phyloP scores from a whole-genome alignment of 805 yeast species.

The Sugiyamaella qingdaonensis region DNA sequence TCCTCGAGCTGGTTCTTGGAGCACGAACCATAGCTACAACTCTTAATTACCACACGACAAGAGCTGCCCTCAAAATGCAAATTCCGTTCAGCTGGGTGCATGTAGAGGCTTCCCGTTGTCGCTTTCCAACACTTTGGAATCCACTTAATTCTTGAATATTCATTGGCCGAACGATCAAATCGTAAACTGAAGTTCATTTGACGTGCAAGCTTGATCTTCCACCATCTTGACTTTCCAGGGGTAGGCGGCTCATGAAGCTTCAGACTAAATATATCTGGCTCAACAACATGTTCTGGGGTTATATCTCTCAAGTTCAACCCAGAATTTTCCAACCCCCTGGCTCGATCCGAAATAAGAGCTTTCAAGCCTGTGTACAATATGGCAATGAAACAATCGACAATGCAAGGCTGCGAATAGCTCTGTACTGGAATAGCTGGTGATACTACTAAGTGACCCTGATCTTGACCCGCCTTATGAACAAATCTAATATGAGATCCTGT shows the following conservation, averaged over 20 bases:
- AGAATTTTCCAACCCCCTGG: background rate
- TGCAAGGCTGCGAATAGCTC: background rate
- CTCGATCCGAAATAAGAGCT: background rate
- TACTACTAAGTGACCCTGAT: slow-evolving; percentile 8
- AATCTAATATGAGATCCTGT: slow-evolving; percentile 19
- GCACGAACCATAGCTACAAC: slow-evolving; percentile 10
- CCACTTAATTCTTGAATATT: background rate
- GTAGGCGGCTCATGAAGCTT: slow-evolving; percentile 14
- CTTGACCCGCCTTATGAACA: slow-evolving; percentile 10
- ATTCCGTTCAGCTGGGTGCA: background rate
- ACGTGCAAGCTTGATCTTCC: slow-evolving; percentile 12
- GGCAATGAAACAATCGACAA: slow-evolving; percentile 10
- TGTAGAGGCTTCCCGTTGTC: background rate
- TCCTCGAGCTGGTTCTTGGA: background rate
- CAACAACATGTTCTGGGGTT: slow-evolving; percentile 11
- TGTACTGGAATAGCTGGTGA: slow-evolving; percentile 16
- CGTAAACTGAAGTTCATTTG: background rate
- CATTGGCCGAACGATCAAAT: background rate
- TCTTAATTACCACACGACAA: slow-evolving; percentile 14
- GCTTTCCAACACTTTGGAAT: background rate
- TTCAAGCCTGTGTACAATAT: slow-evolving; percentile 8
- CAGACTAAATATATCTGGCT: slow-evolving; percentile 14
- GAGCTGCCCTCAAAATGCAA: background rate
- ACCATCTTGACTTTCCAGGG: slow-evolving; percentile 18
- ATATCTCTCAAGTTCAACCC: background rate